Percentiles rank a stretch among this genome's conserved stretches.
These are phyloP conservation scores for Plectranthus barbatus DNA, from an alignment of 257 asterid species.

Conservation along the genomic window DNA sequence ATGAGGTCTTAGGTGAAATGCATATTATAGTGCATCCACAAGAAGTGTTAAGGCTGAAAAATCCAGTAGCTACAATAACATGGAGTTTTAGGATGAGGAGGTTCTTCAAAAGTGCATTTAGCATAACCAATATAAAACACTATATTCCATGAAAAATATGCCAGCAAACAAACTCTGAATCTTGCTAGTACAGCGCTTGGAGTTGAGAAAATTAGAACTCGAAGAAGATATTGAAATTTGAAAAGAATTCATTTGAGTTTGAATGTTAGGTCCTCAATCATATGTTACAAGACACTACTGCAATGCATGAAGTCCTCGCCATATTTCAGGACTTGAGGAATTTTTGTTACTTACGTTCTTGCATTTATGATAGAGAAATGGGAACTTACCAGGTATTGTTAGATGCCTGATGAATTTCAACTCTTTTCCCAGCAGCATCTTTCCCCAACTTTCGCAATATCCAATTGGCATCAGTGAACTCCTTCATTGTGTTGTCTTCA, in stretches of 20 bases:
- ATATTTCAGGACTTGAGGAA: background rate
- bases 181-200: background rate
- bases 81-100: background rate
- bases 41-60: background rate
- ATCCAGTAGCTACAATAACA: background rate
- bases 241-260: background rate
- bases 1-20: background rate
- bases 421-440: slow-evolving; percentile 93
- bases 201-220: background rate
- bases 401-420: slow-evolving; percentile 80
- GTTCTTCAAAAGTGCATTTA: background rate
- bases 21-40: background rate
- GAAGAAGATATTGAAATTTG: background rate
- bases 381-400: slow-evolving; percentile 63
- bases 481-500: slow-evolving; percentile 56
- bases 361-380: background rate
- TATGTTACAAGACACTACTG: background rate
- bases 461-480: slow-evolving; percentile 83
- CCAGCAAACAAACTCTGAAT: background rate
- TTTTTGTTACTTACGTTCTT: background rate
- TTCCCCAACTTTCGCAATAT: slow-evolving; percentile 83
- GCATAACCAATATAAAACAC: background rate
- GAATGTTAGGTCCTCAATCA: background rate
- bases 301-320: background rate
- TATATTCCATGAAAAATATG: background rate